Evolutionary conservation across 192 early-diverging fungal genomes (phyloP).

Genomic region (Lunasporangiospora selenospora): DNA sequence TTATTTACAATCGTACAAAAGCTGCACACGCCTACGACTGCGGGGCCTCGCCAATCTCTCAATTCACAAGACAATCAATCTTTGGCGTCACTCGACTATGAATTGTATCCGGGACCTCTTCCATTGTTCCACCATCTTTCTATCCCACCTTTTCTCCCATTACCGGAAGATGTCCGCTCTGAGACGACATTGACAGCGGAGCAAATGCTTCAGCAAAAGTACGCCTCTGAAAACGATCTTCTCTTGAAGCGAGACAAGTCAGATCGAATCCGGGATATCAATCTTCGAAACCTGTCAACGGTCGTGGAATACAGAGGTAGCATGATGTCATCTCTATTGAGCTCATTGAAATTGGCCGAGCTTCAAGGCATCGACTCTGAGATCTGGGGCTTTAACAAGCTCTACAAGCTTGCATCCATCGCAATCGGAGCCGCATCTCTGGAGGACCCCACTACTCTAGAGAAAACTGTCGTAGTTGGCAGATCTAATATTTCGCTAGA

Average conservation of each 20-base stretch:
- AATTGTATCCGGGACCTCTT: constrained; percentile 35
- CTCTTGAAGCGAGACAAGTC: constrained; percentile 48
- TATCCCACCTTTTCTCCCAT: constrained; percentile 15
- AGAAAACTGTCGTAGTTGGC: too few species aligned
- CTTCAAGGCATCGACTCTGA: constrained; percentile 44
- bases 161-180: not conserved
- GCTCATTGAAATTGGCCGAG: constrained; percentile 4
- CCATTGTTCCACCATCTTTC: constrained; percentile 34
- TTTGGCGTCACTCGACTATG: constrained; percentile 15
- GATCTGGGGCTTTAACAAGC: constrained; percentile 52
- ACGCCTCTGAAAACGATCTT: constrained; percentile 19
- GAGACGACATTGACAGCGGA: not conserved
- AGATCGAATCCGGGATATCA: constrained; percentile 49
- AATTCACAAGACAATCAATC: not conserved
- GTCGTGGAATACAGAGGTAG: constrained; percentile 48
- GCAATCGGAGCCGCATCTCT: constrained; percentile 49
- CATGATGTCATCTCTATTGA: constrained; percentile 7
- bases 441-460: too few species aligned
- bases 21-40: constrained; percentile 17
- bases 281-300: constrained; percentile 50
- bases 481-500: too few species aligned
- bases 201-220: not conserved
- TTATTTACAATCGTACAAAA: constrained; percentile 42
- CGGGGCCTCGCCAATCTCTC: constrained; percentile 2
- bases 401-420: constrained; percentile 56